Evolutionary conservation across 306 rosid species (phyloP), one percentile per base, ranked within the genome.

Genomic region (Acacia confusa): DNA sequence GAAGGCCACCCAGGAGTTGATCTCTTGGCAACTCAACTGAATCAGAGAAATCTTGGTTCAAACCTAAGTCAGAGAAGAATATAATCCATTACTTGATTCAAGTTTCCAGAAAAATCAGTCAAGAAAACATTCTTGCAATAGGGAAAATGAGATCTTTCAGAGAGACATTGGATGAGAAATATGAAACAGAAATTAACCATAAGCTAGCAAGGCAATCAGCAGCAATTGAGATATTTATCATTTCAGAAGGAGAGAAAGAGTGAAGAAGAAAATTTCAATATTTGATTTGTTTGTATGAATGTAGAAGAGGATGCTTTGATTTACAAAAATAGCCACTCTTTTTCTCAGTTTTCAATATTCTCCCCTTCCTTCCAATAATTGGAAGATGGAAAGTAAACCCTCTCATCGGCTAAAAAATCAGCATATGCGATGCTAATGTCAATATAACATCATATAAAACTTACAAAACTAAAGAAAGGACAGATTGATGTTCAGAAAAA

Each of bases 1-100:
- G 87, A 82, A 92, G 91, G 65, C 94, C 92, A 9, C 89, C 84
- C 32, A 82, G 83, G 72, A 88, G 74, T 57, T 81, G 82, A 85
- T 90, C 94, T 77, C 65, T 80, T 27, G 72, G 88, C 82, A 84
- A 74, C 72, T 64, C 81, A 44, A 10, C 55, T 36, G 86, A 79
- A 32, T 16, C 74, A 64, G 83, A 84, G 43, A 76, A 36, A 19
- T 48, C 67, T n/a, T 81, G 84, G 60, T 75, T 83, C 66, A 79
- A 76, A 82, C 77, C 92, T 83, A 47, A 58, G 70, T 34, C 47
- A 81, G 71, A 73, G 78, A 86, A 76, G 6, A 73, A 24, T 58
- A 67, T 52, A 82, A n/a, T 60, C 70, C 75, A 55, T 74, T 45
- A 73, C 74, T 53, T 75, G 74, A 70, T 75, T 28, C 30, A 78